phyloP scores from a whole-genome alignment of 768 basidiomycete genomes.

The Suillus ampliporus region DNA sequence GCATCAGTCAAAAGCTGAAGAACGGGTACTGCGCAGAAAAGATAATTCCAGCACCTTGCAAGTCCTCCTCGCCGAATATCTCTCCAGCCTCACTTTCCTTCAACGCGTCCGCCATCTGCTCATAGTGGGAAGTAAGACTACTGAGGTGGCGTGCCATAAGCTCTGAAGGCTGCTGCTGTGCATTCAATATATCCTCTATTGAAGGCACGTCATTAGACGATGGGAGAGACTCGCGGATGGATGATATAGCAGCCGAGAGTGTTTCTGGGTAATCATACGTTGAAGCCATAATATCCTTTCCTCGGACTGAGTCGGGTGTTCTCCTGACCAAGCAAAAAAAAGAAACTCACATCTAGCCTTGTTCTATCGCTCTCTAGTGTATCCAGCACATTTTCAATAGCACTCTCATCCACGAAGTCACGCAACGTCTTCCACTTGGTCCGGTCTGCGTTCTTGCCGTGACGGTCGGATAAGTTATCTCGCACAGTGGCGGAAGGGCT shows the following conservation, averaged over 20 bases:
- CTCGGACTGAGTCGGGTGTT: background rate
- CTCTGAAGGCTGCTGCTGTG: slow-evolving; percentile 60
- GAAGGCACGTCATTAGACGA: slow-evolving; percentile 39
- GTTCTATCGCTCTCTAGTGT: slow-evolving; percentile 72
- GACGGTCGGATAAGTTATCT: slow-evolving; percentile 25
- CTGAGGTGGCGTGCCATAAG: slow-evolving; percentile 80
- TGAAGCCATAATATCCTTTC: slow-evolving; percentile 62
- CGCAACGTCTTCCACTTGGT: slow-evolving; percentile 80
- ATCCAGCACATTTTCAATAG: slow-evolving; percentile 78
- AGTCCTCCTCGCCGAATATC: slow-evolving; percentile 68
- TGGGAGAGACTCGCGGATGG: slow-evolving; percentile 61
- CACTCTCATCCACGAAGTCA: slow-evolving; percentile 86
- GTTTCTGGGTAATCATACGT: slow-evolving; percentile 75
- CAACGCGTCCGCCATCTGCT: slow-evolving; percentile 73
- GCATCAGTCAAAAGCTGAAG: background rate
- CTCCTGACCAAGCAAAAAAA: background rate
- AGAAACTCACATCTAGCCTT: slow-evolving; percentile 63
- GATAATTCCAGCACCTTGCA: slow-evolving; percentile 53
- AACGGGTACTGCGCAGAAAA: background rate
- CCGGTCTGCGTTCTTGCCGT: slow-evolving; percentile 45
- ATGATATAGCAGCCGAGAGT: slow-evolving; percentile 56
- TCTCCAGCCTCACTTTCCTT: slow-evolving; percentile 74
- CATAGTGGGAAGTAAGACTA: slow-evolving; percentile 74
- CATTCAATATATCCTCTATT: slow-evolving; percentile 48
- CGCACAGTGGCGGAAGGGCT: slow-evolving; percentile 39